Base-by-base conservation (phyloP, 164 flowering plant species). In the Cinnamomum micranthum region DNA sequence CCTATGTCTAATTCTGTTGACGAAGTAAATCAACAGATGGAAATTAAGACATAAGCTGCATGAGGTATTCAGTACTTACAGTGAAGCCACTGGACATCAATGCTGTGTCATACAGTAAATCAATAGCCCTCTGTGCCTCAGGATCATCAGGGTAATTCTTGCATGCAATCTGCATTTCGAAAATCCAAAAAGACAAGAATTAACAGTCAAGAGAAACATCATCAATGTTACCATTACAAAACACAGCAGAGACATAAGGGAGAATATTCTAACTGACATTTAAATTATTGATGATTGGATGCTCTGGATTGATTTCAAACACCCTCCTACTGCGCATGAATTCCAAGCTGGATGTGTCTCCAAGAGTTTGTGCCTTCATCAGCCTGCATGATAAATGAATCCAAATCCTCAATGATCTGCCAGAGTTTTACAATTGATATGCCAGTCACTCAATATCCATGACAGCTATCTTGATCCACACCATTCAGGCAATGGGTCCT, bases 161-260 rank as follows among this genome's bases (percentile, higher is more conserved):
- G 64, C 60, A 52, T 31, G 74, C 80, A 69, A 23, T 69, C 80
- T 70, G 51, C 52, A 64, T 3, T 23, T 41, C 20, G 92, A 60
- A 94, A 78, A 73, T 88, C 93, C 75, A 84, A 90, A 69, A 69
- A 59, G 51, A 74, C 2, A 27, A 22, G 47, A 65, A 73, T 2
- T n/a, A 51, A 50, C 67, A 64, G 67, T 64, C 67, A 64, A 24
- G 28, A 24, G 28, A 64, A 25, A 24, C 3, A 25, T 25, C 28
- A 23, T 25, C 25, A 9, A 12, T 19, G n/a, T 20, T 20, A 20
- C 64, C 64, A 23, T 65, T 23, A 4, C 27, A 14, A 65, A 14
- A 24, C 33, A 67, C 50, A 13, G 31, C 23, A 0, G 10, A 11
- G 47, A 28, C 15, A 27, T 6, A 4, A 28, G 51, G 24, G 2